Evolutionary conservation across 345 rosid species (phyloP).

Genomic region (Syzygium aromaticum): DNA sequence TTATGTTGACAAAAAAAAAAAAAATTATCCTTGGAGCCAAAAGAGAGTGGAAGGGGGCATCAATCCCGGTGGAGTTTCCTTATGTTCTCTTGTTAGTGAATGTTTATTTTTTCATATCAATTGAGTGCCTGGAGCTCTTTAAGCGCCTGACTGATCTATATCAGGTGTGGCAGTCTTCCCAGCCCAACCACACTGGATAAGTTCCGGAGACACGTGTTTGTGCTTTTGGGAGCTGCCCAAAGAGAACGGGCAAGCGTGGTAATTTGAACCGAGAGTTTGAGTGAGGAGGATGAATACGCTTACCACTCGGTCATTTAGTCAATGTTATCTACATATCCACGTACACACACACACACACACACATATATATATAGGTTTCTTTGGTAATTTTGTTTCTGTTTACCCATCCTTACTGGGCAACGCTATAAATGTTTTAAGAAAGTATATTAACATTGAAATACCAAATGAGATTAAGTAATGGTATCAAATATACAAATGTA

Average conservation of each 20-base stretch:
- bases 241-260: background rate
- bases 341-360: no score
- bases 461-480: background rate
- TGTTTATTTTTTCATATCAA: background rate
- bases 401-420: background rate
- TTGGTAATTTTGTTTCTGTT: background rate
- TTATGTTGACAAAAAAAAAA: no score
- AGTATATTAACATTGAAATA: background rate
- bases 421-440: background rate
- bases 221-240: background rate
- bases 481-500: background rate
- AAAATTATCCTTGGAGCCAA: background rate
- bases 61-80: background rate
- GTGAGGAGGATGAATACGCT: background rate
- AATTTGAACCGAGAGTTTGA: background rate
- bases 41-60: background rate
- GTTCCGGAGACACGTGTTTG: background rate
- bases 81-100: background rate
- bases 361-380: background rate
- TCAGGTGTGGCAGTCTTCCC: background rate
- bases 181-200: background rate
- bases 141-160: background rate
- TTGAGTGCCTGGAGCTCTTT: background rate
- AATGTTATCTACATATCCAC: background rate
- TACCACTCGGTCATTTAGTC: background rate